Base-by-base conservation (phyloP, 2,329 filamentous ascomycete species). In the Microsporum canis region DNA sequence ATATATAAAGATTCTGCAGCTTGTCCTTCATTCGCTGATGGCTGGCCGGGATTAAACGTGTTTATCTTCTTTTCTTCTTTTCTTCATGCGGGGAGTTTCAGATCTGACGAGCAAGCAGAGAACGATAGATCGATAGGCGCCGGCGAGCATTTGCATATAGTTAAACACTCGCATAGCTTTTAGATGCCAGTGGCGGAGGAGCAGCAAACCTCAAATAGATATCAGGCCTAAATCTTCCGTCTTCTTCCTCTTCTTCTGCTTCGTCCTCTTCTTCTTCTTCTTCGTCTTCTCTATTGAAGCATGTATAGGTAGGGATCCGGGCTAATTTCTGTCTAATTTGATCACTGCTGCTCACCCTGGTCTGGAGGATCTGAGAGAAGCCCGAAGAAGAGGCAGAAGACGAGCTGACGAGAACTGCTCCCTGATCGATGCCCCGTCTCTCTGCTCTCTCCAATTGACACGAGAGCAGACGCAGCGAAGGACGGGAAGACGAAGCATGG, bases 1-100 rank as follows among this genome's bases (percentile, higher is more conserved):
- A 33, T 29, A 51, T 29, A 51, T 23, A 23, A 23, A 23, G 17
- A 23, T 51, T 29, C 47, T 14, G 47, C 47, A 29, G 47, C 47
- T 51, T 29, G 47, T 14, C 47, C 47, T 51, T 51, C 47, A 51
- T 51, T 51, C 47, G 47, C 47, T 51, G 47, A 51, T 51, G 27
- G 23, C 23, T 51, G 47, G 8, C 38, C 10, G 29, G 41, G 7
- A 29, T 12, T 33, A 51, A 12, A 23, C 47, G 47, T 23, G 8
- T 51, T n/a, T 23, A 17, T 6, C 41, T 45, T 41, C 38, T 29
- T 31, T 51, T n/a, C 41, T 45, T n/a, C 41, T 45, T 23, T 23
- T 29, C 23, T 51, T 51, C 27, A 51, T 51, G 47, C 47, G 29
- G 47, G 29, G 47, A 17, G 47, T 51, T 51, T 51, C 47, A 51